Conservation (phyloP, 75 land plant genomes). For the Pinus albicaulis region DNA sequence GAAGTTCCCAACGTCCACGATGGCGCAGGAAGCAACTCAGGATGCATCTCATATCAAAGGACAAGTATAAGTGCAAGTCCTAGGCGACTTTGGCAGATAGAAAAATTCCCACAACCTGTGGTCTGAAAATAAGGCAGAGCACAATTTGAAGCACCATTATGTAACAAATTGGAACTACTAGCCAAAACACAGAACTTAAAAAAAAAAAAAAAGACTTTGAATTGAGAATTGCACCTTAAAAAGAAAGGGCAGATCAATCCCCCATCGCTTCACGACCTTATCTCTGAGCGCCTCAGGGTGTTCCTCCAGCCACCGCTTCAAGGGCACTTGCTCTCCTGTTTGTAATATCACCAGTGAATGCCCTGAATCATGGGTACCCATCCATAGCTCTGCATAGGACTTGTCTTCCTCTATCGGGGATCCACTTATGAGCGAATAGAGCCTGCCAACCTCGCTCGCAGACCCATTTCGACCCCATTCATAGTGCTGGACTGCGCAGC, state of each 20-base stretch:
- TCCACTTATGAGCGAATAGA: conserved; percentile 43
- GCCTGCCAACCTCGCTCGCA: conserved; percentile 53
- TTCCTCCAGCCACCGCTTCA: conserved; percentile 62
- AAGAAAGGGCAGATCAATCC: conserved; percentile 78
- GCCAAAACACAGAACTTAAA: background rate
- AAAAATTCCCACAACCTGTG: too few relatives aligned
- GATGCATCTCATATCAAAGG: too few relatives aligned
- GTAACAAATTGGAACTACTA: too few relatives aligned
- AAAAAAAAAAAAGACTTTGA: background rate
- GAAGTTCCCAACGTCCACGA: too few relatives aligned
- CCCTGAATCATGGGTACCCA: conserved; percentile 91
- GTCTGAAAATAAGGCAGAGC: background rate
- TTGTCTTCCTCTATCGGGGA: conserved; percentile 23
- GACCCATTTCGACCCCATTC: conserved; percentile 77
- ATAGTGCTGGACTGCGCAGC: conserved; percentile 71
- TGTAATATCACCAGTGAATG: conserved; percentile 41
- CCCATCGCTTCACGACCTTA: conserved; percentile 62
- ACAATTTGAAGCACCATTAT: too few relatives aligned
- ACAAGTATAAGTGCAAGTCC: too few relatives aligned
- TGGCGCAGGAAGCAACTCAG: too few relatives aligned
- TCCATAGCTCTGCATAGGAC: conserved; percentile 97
- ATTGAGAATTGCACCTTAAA: conserved; percentile 64
- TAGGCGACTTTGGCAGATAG: too few relatives aligned
- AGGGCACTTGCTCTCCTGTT: conserved; percentile 11
- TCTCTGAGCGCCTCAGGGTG: conserved; percentile 72